These are phyloP conservation scores for Aspergillus neotritici DNA, from an alignment of 2,329 filamentous ascomycete genomes.

Conservation along the genomic window DNA sequence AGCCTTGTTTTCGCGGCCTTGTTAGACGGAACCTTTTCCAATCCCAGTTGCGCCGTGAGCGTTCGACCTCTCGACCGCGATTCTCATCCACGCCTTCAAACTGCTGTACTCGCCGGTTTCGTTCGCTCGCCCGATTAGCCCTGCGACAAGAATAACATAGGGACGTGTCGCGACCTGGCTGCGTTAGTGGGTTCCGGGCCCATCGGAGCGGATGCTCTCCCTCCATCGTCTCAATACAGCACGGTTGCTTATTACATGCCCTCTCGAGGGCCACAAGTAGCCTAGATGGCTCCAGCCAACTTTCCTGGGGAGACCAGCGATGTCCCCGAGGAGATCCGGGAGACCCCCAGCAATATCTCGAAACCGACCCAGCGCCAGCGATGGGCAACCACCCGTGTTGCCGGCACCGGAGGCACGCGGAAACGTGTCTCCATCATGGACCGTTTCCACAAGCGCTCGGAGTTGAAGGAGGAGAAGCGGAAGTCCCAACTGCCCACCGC, in stretches of 20 bases:
- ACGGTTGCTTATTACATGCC: conserved; percentile 23
- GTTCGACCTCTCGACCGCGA: too few relatives aligned
- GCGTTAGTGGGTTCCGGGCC: conserved; percentile 20
- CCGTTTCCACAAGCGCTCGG: conserved; percentile 60
- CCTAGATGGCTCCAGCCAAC: conserved; percentile 37
- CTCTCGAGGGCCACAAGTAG: conserved; percentile 20
- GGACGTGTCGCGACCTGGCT: conserved; percentile 15
- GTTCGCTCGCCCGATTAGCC: too few relatives aligned
- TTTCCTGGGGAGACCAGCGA: conserved; percentile 28
- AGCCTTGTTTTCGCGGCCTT: conserved; percentile 7
- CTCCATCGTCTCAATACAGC: conserved; percentile 9
- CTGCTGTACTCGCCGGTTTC: too few relatives aligned
- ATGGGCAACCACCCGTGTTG: conserved; percentile 92
- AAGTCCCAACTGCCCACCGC: conserved; percentile 42
- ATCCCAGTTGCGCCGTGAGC: too few relatives aligned
- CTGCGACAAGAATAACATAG: background rate
- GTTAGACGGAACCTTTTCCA: background rate
- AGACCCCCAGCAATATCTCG: conserved; percentile 45
- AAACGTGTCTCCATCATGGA: conserved; percentile 81
- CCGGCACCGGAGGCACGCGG: conserved; percentile 64
- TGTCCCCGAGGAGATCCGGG: conserved; percentile 23
- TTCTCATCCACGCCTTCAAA: too few relatives aligned
- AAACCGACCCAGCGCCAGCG: conserved; percentile 71
- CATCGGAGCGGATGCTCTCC: conserved; percentile 25
- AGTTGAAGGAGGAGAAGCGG: conserved; percentile 64